Base-by-base conservation (phyloP, 495 filamentous ascomycete species). In the Tuber aestivum region DNA sequence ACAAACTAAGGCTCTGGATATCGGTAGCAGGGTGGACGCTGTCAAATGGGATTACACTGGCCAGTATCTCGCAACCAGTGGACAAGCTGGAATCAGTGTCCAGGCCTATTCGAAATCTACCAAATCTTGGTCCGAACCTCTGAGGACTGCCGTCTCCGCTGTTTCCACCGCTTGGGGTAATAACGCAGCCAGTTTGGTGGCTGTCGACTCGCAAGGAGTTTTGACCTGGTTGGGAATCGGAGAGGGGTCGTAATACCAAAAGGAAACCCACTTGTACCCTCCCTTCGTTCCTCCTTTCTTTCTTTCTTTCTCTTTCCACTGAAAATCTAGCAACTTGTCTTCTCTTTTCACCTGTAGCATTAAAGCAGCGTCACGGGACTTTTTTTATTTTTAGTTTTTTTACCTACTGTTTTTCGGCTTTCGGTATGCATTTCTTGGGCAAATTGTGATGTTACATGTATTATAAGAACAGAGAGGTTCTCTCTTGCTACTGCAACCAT, bases 11-110 rank as follows among this genome's bases (percentile, higher is more conserved):
- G 88, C 90, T 41, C 86, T 98, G 32, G 93, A 97, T 68, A 91
- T 92, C 73, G 95, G 94, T 50, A 90, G 89, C 77, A 87, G 88
- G 69, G 89, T 97, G 71, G 86, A 90, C 69, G 88, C 87, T 40
- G 86, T 97, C 74, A 86, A 87, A 70, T 99, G 94, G 93, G 95
- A 99, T 81, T 97, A 97, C 86, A 95, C 92, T 32, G 95, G 94
- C 37, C 95, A 98, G 83, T 99, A 92, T 85, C 87, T 98, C 27
- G 91, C 94, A 27, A 91, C 92, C 32, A 92, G 89, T 23, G 96
- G 96, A 0, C 88, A 92, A 2, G 89, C 90, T 69, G 93, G 94
- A 10, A 85, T 97, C 70, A 92, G 91, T 41, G 93, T 99, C 72
- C 93, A 95, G 82, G 91, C 94, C 78, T 99, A 95, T 83, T 86